These are phyloP conservation scores for Auricularia auricula-judae DNA, from an alignment of 768 basidiomycete genomes.

Conservation along the genomic window DNA sequence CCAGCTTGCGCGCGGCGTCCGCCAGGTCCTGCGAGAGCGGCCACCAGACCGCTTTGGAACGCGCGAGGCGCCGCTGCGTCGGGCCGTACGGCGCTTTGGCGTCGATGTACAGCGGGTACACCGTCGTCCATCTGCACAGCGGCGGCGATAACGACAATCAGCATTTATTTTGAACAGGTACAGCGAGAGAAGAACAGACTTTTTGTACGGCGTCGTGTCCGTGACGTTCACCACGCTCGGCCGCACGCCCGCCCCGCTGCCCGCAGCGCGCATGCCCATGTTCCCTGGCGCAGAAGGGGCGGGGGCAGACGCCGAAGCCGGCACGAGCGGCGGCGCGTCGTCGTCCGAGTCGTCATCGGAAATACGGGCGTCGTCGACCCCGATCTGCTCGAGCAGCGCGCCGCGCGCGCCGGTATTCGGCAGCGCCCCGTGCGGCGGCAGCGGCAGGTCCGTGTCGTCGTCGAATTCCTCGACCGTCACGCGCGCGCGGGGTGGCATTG, in stretches of 20 bases:
- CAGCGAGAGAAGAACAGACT: constrained; percentile 33
- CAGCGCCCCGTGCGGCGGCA: constrained; percentile 49
- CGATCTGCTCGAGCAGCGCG: constrained; percentile 69
- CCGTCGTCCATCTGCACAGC: constrained; percentile 71
- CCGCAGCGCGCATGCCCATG: neutral
- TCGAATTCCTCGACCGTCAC: constrained; percentile 75
- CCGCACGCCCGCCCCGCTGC: neutral
- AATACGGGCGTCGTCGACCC: constrained; percentile 17
- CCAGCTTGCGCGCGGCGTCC: constrained; percentile 65
- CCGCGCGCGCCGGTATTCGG: constrained; percentile 59
- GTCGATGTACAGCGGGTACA: constrained; percentile 96
- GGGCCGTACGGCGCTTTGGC: constrained; percentile 82
- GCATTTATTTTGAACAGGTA: neutral
- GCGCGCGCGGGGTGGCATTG: constrained; percentile 61
- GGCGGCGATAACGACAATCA: constrained; percentile 2
- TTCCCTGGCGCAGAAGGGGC: neutral
- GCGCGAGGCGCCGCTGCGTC: constrained; percentile 71
- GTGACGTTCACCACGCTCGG: constrained; percentile 18
- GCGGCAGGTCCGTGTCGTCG: constrained; percentile 86
- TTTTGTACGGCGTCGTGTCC: constrained; percentile 77
- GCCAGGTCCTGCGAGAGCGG: constrained; percentile 90
- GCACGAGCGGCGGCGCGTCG: constrained; percentile 9
- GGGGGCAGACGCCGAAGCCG: too few species aligned
- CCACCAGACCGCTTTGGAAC: constrained; percentile 84
- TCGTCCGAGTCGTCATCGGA: constrained; percentile 48